A percentile compares a stretch with the other conserved stretches of the same genome.
phyloP scores from a whole-genome alignment of 2,329 filamentous ascomycete genomes.

The Westerdykella ornata region DNA sequence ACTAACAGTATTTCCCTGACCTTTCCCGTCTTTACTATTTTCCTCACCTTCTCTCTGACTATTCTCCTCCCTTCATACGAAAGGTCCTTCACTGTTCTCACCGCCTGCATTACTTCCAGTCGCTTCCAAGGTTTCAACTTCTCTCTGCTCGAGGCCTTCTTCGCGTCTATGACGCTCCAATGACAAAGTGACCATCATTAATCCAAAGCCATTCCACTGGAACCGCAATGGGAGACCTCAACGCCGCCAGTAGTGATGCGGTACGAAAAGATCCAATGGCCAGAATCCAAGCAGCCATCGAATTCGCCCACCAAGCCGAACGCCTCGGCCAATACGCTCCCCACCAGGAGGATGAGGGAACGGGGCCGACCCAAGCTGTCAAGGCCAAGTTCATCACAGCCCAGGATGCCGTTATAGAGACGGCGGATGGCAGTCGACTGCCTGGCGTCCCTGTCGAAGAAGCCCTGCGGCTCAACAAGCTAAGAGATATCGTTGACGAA shows the following conservation, averaged over 20 bases:
- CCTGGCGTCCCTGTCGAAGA: constrained; percentile 64
- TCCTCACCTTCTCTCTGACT: too few relatives aligned
- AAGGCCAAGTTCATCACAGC: constrained; percentile 59
- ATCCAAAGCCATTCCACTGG: not conserved
- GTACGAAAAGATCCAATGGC: constrained; percentile 12
- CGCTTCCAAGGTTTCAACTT: constrained; percentile 3
- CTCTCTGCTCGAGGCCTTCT: constrained; percentile 8
- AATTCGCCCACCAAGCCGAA: constrained; percentile 56
- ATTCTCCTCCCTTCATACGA: constrained; percentile 5
- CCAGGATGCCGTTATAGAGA: constrained; percentile 65
- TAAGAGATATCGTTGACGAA: constrained; percentile 49
- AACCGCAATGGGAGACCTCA: constrained; percentile 10
- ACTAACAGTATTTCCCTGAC: too few relatives aligned
- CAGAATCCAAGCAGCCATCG: constrained; percentile 41
- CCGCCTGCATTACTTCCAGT: not conserved
- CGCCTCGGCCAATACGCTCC: constrained; percentile 39
- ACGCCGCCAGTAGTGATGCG: constrained; percentile 8
- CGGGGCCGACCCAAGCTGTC: constrained; percentile 50
- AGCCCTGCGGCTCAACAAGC: constrained; percentile 61
- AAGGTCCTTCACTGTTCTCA: not conserved
- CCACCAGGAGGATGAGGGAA: constrained; percentile 37
- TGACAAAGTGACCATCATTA: not conserved
- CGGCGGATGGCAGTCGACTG: constrained; percentile 58
- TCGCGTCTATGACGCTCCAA: not conserved
- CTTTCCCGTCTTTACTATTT: not conserved